Percentiles rank a stretch among this genome's conserved stretches.
These are phyloP conservation scores for Astrocystis sublimbata DNA, from an alignment of 495 filamentous ascomycete genomes.

Conservation along the genomic window DNA sequence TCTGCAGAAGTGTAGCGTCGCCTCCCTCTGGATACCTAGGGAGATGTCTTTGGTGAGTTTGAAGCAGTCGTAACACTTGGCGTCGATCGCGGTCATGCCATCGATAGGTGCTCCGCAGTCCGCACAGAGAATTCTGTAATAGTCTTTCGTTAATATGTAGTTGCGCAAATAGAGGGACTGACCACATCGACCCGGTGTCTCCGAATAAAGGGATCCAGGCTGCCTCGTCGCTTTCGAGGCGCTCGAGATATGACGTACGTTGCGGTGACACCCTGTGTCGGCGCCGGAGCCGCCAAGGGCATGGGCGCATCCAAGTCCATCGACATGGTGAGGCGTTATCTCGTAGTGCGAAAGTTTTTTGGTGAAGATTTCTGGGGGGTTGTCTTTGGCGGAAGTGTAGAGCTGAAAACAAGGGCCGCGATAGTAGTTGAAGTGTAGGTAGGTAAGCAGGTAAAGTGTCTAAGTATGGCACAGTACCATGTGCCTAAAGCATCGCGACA, in stretches of 20 bases:
- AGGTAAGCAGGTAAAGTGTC: neutral
- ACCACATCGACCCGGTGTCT: neutral
- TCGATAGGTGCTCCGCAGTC: constrained; percentile 94
- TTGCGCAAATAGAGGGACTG: neutral
- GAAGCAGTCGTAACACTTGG: constrained; percentile 91
- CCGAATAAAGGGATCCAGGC: neutral
- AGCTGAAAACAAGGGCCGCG: neutral
- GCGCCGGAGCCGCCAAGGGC: constrained; percentile 30
- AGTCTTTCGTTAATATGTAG: too few species aligned
- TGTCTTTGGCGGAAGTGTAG: neutral
- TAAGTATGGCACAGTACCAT: too few species aligned
- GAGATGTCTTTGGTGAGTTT: constrained; percentile 92
- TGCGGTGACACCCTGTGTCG: constrained; percentile 12
- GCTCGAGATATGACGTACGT: constrained; percentile 22
- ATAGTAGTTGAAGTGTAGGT: neutral
- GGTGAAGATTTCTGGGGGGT: neutral
- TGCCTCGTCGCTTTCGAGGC: neutral
- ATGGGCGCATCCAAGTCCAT: constrained; percentile 35
- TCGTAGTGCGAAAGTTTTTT: neutral
- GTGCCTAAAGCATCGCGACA: neutral
- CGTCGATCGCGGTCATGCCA: constrained; percentile 81
- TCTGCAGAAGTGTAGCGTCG: constrained; percentile 76
- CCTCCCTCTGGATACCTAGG: constrained; percentile 85
- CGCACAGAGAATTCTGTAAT: constrained; percentile 80
- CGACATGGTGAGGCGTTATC: constrained; percentile 25